These are phyloP conservation scores for Strobilomyces dryophilus DNA, from an alignment of 768 basidiomycete species.

Conservation along the genomic window DNA sequence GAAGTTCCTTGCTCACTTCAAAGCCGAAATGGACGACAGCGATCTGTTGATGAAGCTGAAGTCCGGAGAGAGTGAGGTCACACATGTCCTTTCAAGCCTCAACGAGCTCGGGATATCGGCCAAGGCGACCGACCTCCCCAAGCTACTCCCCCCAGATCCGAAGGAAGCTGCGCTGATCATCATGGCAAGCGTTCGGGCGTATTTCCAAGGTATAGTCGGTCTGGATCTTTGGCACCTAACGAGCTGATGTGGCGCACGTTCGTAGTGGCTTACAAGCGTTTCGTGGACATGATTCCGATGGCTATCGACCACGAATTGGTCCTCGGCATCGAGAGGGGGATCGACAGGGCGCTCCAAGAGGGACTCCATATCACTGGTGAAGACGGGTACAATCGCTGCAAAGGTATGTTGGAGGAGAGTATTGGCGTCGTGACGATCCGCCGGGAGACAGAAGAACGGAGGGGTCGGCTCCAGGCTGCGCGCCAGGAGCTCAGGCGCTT, in stretches of 20 bases:
- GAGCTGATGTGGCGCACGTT: not conserved
- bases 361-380: constrained; percentile 51
- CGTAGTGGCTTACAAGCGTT: constrained; percentile 46
- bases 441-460: constrained; percentile 46
- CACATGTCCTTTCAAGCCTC: constrained; percentile 23
- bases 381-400: constrained; percentile 34
- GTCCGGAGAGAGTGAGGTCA: constrained; percentile 7
- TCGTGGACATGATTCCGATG: constrained; percentile 40
- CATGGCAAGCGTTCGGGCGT: constrained; percentile 70
- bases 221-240: not conserved
- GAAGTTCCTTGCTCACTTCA: constrained; percentile 51
- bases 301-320: constrained; percentile 38
- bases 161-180: constrained; percentile 56
- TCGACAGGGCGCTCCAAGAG: constrained; percentile 42
- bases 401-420: constrained; percentile 49
- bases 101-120: constrained; percentile 27
- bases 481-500: constrained; percentile 34
- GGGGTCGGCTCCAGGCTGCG: constrained; percentile 46
- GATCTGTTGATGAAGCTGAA: constrained; percentile 10
- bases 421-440: constrained; percentile 40
- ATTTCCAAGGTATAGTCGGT: constrained; percentile 60
- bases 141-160: constrained; percentile 46
- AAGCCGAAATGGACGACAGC: constrained; percentile 20
- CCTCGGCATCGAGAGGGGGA: constrained; percentile 43
- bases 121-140: constrained; percentile 42